These are phyloP conservation scores for Actinomortierella ambigua DNA, from an alignment of 371 early-diverging fungal genomes.

Conservation along the genomic window DNA sequence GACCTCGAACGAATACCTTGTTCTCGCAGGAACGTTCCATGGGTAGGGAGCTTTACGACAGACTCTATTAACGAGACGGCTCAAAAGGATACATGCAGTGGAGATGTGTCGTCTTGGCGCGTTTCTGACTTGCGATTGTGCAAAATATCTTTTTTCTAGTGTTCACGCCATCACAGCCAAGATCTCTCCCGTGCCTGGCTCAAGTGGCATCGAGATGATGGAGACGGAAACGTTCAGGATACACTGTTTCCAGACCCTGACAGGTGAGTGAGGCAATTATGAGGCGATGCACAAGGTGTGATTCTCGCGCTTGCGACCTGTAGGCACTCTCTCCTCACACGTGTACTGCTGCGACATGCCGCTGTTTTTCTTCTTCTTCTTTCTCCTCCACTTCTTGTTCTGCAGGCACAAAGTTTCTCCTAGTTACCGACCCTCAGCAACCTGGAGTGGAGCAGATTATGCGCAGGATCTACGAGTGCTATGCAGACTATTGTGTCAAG, in stretches of 20 bases:
- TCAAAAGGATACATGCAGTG: no score
- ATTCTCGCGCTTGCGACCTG: no score
- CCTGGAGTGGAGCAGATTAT: slow-evolving; percentile 73
- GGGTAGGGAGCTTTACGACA: slow-evolving; percentile 59
- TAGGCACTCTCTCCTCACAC: no score
- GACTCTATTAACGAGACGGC: not conserved
- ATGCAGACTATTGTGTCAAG: slow-evolving; percentile 97
- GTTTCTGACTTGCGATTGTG: no score
- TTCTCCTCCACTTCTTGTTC: not conserved
- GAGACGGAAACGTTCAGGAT: slow-evolving; percentile 91
- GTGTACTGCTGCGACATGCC: no score
- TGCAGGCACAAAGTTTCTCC: slow-evolving; percentile 91
- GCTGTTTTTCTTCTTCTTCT: not conserved
- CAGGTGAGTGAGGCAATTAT: slow-evolving; percentile 66
- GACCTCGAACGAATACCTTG: slow-evolving; percentile 93
- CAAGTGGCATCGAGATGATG: slow-evolving; percentile 88
- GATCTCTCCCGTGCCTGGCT: slow-evolving; percentile 85
- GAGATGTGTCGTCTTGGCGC: no score
- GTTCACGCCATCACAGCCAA: slow-evolving; percentile 96
- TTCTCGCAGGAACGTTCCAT: slow-evolving; percentile 97
- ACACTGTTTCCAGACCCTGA: slow-evolving; percentile 91
- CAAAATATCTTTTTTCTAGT: slow-evolving; percentile 48
- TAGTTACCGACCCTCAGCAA: slow-evolving; percentile 83
- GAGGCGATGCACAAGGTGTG: no score
- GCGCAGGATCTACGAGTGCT: slow-evolving; percentile 85